These are phyloP conservation scores for Vigna angularis DNA, from an alignment of 306 rosid species.

Conservation along the genomic window DNA sequence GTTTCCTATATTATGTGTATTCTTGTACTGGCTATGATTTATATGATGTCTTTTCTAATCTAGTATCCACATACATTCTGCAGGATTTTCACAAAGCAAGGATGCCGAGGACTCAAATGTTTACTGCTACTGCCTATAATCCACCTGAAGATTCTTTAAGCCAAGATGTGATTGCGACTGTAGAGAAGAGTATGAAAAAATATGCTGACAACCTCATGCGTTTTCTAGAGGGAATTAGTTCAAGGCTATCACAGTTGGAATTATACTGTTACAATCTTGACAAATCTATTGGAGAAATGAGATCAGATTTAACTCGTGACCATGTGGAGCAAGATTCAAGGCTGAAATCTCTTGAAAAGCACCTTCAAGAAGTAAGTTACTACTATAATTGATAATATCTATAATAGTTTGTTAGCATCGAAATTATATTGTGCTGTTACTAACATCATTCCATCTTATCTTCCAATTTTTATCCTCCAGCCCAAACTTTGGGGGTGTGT, in stretches of 20 bases:
- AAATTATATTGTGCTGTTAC: not conserved
- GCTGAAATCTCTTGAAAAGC: conserved; percentile 89
- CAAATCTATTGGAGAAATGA: conserved; percentile 97
- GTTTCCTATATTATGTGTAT: not conserved
- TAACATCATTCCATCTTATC: not conserved
- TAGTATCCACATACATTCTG: conserved; percentile 1
- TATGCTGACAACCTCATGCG: conserved; percentile 91
- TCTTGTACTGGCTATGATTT: conserved; percentile 1
- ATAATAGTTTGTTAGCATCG: not conserved
- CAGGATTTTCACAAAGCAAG: conserved; percentile 87
- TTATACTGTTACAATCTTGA: conserved; percentile 96
- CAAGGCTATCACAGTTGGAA: conserved; percentile 93
- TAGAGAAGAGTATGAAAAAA: conserved; percentile 93
- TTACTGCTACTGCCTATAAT: conserved; percentile 69
- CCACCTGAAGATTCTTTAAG: conserved; percentile 78
- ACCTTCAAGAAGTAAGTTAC: conserved; percentile 87
- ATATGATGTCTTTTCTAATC: not conserved
- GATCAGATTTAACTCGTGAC: conserved; percentile 75
- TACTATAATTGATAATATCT: conserved; percentile 19
- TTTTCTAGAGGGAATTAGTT: conserved; percentile 97
- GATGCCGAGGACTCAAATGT: conserved; percentile 66
- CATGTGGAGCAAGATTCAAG: conserved; percentile 81
- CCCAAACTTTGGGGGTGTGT: not conserved
- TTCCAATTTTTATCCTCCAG: not conserved
- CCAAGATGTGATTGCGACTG: conserved; percentile 81